Conservation (phyloP, 2,329 filamentous ascomycete species). For the Coniochaeta hoffmannii region DNA sequence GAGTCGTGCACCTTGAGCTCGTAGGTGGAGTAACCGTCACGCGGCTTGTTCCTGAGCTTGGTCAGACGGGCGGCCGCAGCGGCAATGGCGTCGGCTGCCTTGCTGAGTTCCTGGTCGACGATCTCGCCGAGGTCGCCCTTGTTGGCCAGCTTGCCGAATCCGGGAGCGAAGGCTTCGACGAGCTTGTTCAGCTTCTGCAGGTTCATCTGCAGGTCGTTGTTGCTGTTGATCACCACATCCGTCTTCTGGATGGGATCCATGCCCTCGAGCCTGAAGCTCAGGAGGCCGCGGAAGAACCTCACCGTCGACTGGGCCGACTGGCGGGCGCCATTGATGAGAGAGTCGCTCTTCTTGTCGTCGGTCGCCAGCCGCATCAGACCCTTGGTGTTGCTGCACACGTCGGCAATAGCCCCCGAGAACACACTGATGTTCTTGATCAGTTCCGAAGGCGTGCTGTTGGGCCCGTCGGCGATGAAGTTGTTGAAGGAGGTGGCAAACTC, state of each 20-base stretch:
- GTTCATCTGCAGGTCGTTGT: conserved; percentile 91
- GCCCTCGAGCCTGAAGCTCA: conserved; percentile 88
- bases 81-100: conserved; percentile 91
- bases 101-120: conserved; percentile 84
- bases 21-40: conserved; percentile 91
- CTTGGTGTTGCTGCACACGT: conserved; percentile 95
- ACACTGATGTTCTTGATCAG: conserved; percentile 89
- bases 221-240: conserved; percentile 95
- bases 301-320: conserved; percentile 81
- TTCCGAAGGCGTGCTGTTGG: conserved; percentile 80
- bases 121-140: conserved; percentile 87
- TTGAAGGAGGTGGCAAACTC: conserved; percentile 98
- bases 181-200: conserved; percentile 90
- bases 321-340: conserved; percentile 73
- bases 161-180: conserved; percentile 84
- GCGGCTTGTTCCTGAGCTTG: conserved; percentile 93
- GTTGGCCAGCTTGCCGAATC: conserved; percentile 70
- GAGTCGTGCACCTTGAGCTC: conserved; percentile 94
- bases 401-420: conserved; percentile 83
- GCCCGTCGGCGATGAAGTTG: conserved; percentile 95
- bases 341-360: conserved; percentile 89
- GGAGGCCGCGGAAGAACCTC: conserved; percentile 88
- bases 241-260: conserved; percentile 89
- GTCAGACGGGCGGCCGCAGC: conserved; percentile 82
- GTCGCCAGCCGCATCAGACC: conserved; percentile 87